Evolutionary conservation across 495 filamentous ascomycete genomes (phyloP).

Genomic region (Bryoglossum gracile): DNA sequence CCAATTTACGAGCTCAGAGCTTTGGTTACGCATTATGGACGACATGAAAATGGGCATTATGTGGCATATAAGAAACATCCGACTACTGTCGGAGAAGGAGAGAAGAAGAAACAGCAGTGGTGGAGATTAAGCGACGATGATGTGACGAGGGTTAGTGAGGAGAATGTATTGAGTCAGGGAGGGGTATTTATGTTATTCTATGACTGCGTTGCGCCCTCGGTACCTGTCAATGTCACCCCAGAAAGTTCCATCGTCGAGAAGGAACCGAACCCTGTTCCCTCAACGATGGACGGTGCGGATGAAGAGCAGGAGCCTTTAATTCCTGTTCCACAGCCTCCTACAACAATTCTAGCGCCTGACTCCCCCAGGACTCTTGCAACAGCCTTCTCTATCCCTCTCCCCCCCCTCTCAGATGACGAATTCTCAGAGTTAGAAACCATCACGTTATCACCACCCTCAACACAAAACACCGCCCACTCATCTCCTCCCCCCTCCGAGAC

Average conservation of each 20-base stretch:
- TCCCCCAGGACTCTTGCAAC: no score
- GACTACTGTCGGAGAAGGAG: constrained; percentile 10
- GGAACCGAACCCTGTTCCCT: no score
- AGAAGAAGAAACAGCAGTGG: constrained; percentile 45
- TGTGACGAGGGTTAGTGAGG: constrained; percentile 65
- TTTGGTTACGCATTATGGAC: constrained; percentile 80
- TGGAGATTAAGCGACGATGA: constrained; percentile 83
- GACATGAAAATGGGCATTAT: constrained; percentile 94
- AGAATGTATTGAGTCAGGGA: constrained; percentile 64
- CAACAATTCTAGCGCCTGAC: no score
- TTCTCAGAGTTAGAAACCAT: no score
- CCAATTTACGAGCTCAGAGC: constrained; percentile 75
- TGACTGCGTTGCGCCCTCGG: constrained; percentile 47
- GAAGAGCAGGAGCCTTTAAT: no score
- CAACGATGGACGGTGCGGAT: not conserved
- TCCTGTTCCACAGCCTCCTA: no score
- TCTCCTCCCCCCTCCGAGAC: no score
- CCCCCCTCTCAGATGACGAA: no score
- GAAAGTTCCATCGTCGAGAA: not conserved
- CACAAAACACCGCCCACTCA: no score
- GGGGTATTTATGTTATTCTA: constrained; percentile 98
- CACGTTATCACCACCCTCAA: no score
- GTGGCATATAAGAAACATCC: constrained; percentile 76
- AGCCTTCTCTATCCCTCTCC: no score
- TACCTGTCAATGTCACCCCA: not conserved